These are phyloP conservation scores for Rossbeevera mucosa DNA, from an alignment of 768 basidiomycete genomes.

Conservation along the genomic window DNA sequence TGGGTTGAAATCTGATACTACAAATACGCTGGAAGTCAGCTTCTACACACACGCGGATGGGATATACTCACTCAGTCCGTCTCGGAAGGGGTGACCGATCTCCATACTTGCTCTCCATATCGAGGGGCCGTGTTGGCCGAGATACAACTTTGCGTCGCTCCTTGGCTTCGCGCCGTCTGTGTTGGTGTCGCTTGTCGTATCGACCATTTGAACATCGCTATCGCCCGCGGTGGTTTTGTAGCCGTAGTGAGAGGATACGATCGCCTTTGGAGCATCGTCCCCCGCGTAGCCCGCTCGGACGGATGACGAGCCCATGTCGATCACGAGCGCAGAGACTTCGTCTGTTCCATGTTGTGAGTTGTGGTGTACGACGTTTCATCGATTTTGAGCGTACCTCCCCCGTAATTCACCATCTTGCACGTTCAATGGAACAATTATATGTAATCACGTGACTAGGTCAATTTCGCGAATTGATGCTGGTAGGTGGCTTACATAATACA, in stretches of 20 bases:
- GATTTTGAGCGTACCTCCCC: slow-evolving; percentile 58
- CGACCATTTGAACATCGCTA: slow-evolving; percentile 36
- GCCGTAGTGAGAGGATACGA: slow-evolving; percentile 87
- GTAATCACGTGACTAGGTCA: slow-evolving; percentile 15
- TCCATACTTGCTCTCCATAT: slow-evolving; percentile 92
- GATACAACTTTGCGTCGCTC: slow-evolving; percentile 57
- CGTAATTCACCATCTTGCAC: slow-evolving; percentile 71
- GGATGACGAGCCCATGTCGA: slow-evolving; percentile 90
- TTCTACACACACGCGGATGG: neutral
- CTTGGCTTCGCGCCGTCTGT: slow-evolving; percentile 32
- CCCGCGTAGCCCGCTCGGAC: slow-evolving; percentile 96
- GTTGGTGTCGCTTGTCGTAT: slow-evolving; percentile 34
- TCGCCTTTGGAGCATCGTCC: slow-evolving; percentile 90
- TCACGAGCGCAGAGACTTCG: slow-evolving; percentile 93
- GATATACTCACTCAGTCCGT: slow-evolving; percentile 84
- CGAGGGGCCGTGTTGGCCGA: slow-evolving; percentile 85
- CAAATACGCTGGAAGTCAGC: neutral
- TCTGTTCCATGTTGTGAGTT: slow-evolving; percentile 44
- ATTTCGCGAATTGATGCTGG: no score
- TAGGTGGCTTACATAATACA: slow-evolving; percentile 17
- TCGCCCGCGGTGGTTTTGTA: slow-evolving; percentile 46
- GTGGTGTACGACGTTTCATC: neutral
- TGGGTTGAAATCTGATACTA: slow-evolving; percentile 75
- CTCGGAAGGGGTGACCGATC: slow-evolving; percentile 73
- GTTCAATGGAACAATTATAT: neutral